These are phyloP conservation scores for Apiospora arundinis DNA, from an alignment of 2,329 filamentous ascomycete genomes.

Conservation along the genomic window DNA sequence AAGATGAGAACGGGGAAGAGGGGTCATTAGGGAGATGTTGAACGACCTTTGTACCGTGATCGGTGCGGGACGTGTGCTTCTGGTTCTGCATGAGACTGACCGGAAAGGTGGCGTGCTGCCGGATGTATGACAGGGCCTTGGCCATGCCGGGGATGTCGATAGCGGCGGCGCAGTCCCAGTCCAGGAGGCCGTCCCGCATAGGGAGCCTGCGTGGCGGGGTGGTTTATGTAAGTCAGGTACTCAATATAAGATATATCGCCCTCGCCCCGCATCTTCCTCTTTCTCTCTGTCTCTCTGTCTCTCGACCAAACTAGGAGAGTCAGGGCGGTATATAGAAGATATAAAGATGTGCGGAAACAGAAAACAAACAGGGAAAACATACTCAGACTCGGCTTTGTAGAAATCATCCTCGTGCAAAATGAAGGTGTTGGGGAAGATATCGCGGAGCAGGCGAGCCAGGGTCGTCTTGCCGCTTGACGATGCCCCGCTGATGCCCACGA, in stretches of 20 bases:
- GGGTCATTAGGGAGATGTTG: constrained; percentile 17
- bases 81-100: constrained; percentile 43
- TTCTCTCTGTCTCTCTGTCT: too few species aligned
- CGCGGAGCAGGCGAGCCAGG: constrained; percentile 80
- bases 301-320: background rate
- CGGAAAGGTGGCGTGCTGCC: constrained; percentile 68
- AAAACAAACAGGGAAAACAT: background rate
- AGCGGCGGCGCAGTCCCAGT: constrained; percentile 91
- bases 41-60: constrained; percentile 33
- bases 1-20: constrained; percentile 29
- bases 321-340: background rate
- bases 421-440: constrained; percentile 79
- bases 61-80: constrained; percentile 27
- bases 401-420: constrained; percentile 98
- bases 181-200: constrained; percentile 66
- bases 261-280: too few species aligned
- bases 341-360: too few species aligned
- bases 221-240: background rate
- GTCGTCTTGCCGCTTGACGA: constrained; percentile 97
- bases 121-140: constrained; percentile 73
- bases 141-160: constrained; percentile 75
- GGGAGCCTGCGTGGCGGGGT: constrained; percentile 53
- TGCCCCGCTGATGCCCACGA: constrained; percentile 86
- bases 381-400: constrained; percentile 81
- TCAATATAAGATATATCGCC: background rate